phyloP scores from a whole-genome alignment of 176 grass and related monocot genomes.

The Triticum turgidum region DNA sequence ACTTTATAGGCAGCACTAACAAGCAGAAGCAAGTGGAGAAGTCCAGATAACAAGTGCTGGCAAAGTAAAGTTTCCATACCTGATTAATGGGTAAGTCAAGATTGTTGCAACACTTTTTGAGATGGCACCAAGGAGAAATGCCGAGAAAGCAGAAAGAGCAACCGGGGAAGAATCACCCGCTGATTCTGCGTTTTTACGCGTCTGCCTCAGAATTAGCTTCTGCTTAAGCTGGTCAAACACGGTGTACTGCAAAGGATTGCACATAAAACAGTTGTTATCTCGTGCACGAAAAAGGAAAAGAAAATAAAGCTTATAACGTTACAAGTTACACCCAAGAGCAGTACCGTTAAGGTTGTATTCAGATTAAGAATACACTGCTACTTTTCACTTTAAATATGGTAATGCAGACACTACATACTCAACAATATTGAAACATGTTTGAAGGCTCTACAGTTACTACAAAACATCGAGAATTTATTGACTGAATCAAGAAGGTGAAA shows the following conservation, averaged over 20 bases:
- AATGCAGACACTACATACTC: not conserved
- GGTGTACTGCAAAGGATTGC: constrained; percentile 66
- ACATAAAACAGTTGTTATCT: constrained; percentile 4
- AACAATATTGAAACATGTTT: not conserved
- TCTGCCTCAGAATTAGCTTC: constrained; percentile 52
- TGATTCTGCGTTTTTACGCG: constrained; percentile 30
- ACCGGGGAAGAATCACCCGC: constrained; percentile 48
- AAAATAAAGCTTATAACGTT: not conserved
- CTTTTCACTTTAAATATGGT: not conserved
- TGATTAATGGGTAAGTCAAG: constrained; percentile 92
- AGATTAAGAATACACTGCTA: not conserved
- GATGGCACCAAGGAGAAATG: constrained; percentile 80
- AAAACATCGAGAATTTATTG: constrained; percentile 11
- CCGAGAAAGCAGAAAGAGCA: constrained; percentile 81
- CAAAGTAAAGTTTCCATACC: constrained; percentile 50
- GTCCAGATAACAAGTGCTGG: not conserved
- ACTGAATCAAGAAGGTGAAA: not conserved
- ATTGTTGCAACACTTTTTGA: constrained; percentile 87
- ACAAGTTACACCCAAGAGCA: not conserved
- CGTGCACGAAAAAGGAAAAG: not conserved
- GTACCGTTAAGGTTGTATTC: not conserved
- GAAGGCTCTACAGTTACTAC: not conserved
- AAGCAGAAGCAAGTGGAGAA: not conserved
- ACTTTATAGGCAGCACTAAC: not conserved
- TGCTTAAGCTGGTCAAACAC: constrained; percentile 95